Evolutionary conservation across 495 filamentous ascomycete species (phyloP), one percentile per base, ranked within the genome.

Genomic region (Aspergillus nidulans): DNA sequence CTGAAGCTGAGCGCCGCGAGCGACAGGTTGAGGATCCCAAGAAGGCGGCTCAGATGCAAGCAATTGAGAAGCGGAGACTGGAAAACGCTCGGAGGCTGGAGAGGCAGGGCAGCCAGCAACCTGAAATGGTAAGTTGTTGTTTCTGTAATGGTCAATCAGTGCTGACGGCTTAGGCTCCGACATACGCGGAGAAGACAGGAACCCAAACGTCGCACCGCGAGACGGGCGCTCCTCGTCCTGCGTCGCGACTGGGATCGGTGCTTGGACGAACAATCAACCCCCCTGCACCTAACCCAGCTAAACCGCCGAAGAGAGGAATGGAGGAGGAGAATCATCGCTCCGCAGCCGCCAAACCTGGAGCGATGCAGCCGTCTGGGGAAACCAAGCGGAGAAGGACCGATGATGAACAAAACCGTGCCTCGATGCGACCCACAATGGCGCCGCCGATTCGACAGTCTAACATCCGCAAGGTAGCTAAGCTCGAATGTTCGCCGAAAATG

Each of bases 391-490:
- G 80, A 32, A 78, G 77, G 55, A 85, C 83, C 0, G 77, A 83
- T 44, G 82, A 83, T 58, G 82, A 85, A 52, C 74, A 81, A 41
- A 70, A 69, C 52, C 69, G 69, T 64, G 56, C 69, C 48, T 64
- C 68, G 4, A 64, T 80, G 39, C 75, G 80, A 53, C 73, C 75
- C 46, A 81, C 89, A 45, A 92, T 89, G 74, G 86, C 84, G 19
- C 88, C 90, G 42, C 90, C 91, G 12, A 89, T 94, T 52, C 83
- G 91, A 51, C 88, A 90, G 57, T 90, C 89, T 2, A 84, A 75
- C 50, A 88, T 88, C 51, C 84, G 86, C 39, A 52, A 53, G 52
- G 59, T 62, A 24, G 52, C 16, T 48, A 0, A 8, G 10, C 1
- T 38, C 12, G 0, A n/a, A 9, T 36, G 13, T 38, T 30, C 9